Conservation (phyloP, 2,329 filamentous ascomycete species). For the Claviceps cyperi region DNA sequence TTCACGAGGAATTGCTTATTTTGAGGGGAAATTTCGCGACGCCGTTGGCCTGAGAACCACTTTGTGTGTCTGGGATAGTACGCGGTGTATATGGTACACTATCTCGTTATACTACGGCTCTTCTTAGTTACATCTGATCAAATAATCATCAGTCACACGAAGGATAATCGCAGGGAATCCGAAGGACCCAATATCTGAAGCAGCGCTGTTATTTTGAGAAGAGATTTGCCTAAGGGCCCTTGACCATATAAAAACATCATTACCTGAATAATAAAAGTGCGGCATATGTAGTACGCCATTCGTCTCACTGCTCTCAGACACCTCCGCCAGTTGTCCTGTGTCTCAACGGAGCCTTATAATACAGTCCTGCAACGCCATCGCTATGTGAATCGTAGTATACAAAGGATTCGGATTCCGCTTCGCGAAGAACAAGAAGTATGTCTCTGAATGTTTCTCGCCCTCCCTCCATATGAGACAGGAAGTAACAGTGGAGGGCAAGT, state of each 20-base stretch:
- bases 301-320: neutral
- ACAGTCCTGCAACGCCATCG: constrained; percentile 25
- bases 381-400: constrained; percentile 29
- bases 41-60: no score
- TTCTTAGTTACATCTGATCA: no score
- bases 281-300: neutral
- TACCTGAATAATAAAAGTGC: neutral
- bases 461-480: neutral
- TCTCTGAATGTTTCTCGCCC: neutral
- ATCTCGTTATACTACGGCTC: no score
- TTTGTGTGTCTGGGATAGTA: no score
- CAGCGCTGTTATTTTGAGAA: constrained; percentile 1
- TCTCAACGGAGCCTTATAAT: neutral
- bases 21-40: no score
- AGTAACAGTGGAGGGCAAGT: neutral
- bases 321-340: constrained; percentile 1
- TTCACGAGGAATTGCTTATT: no score
- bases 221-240: neutral
- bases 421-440: neutral
- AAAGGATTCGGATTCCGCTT: constrained; percentile 5
- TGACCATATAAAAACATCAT: neutral
- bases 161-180: neutral
- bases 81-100: no score
- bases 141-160: neutral
- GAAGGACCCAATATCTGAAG: no score